Percentiles rank a stretch among this genome's conserved stretches.
Conservation (phyloP, 345 rosid genomes). For the Ailanthus altissimus region DNA sequence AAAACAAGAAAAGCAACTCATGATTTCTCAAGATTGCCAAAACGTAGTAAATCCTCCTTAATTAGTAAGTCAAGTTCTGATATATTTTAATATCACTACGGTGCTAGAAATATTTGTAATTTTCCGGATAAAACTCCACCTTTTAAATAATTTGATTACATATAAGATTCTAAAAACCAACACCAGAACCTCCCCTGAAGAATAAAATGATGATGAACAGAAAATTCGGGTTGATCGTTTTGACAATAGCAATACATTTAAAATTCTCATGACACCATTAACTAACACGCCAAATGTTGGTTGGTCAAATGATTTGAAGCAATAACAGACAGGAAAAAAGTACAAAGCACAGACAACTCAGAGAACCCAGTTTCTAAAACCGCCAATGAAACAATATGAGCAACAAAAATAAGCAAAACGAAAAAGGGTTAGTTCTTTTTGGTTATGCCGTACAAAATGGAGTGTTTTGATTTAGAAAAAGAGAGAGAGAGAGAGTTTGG, state of each 20-base stretch:
- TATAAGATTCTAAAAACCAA: not conserved
- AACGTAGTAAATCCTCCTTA: too few relatives aligned
- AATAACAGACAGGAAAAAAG: not conserved
- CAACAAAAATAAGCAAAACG: not conserved
- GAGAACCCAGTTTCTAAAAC: not conserved
- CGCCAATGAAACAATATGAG: not conserved
- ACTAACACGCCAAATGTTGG: not conserved
- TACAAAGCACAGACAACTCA: not conserved
- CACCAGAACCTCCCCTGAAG: not conserved
- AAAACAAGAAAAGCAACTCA: slow-evolving; percentile 87
- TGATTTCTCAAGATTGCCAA: slow-evolving; percentile 13
- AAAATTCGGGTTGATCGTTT: not conserved
- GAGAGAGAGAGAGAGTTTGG: slow-evolving; percentile 21
- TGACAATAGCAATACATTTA: not conserved
- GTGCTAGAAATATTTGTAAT: too few relatives aligned
- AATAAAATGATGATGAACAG: not conserved
- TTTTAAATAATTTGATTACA: not conserved
- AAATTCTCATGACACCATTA: not conserved
- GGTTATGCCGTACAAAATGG: slow-evolving; percentile 23
- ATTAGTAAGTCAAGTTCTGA: too few relatives aligned
- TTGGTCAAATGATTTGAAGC: too few relatives aligned
- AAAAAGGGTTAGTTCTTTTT: not conserved
- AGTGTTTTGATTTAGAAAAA: not conserved
- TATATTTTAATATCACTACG: too few relatives aligned
- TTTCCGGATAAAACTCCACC: too few relatives aligned